phyloP scores from a whole-genome alignment of 2,329 filamentous ascomycete genomes.

The Aspergillus fijiensis region DNA sequence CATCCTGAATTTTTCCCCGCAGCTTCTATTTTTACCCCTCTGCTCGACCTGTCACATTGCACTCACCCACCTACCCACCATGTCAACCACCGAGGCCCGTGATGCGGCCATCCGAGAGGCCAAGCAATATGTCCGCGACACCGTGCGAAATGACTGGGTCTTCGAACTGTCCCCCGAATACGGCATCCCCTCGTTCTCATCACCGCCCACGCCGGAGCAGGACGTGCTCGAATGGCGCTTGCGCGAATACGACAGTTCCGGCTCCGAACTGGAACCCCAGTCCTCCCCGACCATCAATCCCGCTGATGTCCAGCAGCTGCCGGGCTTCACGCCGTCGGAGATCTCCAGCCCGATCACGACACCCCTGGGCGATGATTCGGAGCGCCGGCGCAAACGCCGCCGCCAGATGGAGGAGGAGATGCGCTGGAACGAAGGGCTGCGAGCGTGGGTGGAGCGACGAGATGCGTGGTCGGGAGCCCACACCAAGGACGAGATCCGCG shows the following conservation, averaged over 20 bases:
- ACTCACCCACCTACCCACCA: conserved; percentile 7
- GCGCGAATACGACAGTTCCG: conserved; percentile 39
- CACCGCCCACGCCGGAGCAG: conserved; percentile 25
- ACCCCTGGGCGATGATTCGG: conserved; percentile 46
- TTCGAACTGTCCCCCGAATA: conserved; percentile 30
- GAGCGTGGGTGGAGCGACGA: conserved; percentile 73
- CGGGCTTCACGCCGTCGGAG: conserved; percentile 10
- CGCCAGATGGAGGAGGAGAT: conserved; percentile 63
- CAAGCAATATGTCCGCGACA: conserved; percentile 41
- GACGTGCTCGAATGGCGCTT: conserved; percentile 37
- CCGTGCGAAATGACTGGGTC: conserved; percentile 46
- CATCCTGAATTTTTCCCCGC: background rate
- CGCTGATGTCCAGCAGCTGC: background rate
- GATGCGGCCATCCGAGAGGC: conserved; percentile 43
- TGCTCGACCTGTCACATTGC: background rate
- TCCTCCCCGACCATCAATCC: conserved; percentile 10
- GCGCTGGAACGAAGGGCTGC: conserved; percentile 76
- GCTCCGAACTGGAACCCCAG: conserved; percentile 38
- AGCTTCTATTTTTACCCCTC: background rate
- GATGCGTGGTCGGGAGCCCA: conserved; percentile 81
- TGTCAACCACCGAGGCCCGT: conserved; percentile 31
- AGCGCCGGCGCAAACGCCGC: conserved; percentile 57
- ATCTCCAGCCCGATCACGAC: conserved; percentile 24
- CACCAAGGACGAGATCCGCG: conserved; percentile 29
- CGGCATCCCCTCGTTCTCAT: conserved; percentile 19